Evolutionary conservation across 345 rosid species (phyloP).

Genomic region (Populus euphratica): DNA sequence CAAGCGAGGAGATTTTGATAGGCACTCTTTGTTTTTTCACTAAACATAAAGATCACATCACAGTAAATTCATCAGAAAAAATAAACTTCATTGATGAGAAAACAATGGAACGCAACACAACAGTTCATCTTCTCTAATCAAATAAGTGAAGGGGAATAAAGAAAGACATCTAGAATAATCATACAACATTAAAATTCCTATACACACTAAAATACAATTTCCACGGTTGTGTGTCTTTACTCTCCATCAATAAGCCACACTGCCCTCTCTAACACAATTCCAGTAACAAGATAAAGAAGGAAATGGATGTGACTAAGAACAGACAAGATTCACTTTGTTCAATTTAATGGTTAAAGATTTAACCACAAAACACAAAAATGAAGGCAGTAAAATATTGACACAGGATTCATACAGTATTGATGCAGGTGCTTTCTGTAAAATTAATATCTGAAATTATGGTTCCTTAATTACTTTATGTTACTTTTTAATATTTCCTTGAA

Average conservation of each 20-base stretch:
- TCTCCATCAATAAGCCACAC: constrained; percentile 10
- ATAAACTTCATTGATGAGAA: neutral
- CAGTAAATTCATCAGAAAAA: constrained; percentile 2
- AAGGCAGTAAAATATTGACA: neutral
- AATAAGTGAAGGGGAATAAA: neutral
- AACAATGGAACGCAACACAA: neutral
- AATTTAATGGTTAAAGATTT: neutral
- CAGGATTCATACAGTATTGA: neutral
- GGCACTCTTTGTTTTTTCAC: constrained; percentile 3
- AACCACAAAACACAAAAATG: neutral
- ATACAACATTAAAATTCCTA: neutral
- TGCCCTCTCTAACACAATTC: constrained; percentile 13
- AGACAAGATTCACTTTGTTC: neutral
- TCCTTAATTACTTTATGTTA: no score
- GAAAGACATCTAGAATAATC: neutral
- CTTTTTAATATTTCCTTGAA: neutral
- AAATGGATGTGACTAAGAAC: neutral
- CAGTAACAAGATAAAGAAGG: neutral
- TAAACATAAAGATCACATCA: constrained; percentile 5
- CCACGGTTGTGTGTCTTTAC: neutral
- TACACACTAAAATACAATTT: no score
- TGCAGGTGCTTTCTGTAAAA: neutral
- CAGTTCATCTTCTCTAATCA: neutral
- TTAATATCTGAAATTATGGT: neutral
- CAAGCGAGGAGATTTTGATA: constrained; percentile 5